A percentile compares a stretch with the other conserved stretches of the same genome.
phyloP scores from a whole-genome alignment of 2,329 filamentous ascomycete genomes.

The Phialemoniopsis sp. region DNA sequence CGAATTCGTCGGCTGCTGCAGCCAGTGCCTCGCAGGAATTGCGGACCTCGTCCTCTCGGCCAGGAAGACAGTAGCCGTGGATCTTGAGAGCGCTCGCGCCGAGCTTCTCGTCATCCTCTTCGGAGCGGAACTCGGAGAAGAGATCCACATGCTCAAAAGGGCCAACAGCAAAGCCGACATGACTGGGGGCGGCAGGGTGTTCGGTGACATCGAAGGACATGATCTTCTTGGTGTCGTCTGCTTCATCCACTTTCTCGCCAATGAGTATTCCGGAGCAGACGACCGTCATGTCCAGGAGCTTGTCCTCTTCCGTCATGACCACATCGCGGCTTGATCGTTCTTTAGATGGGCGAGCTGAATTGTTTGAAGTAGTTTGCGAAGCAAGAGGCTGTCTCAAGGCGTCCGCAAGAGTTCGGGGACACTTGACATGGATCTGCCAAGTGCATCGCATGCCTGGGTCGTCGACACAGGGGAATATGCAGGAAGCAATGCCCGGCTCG shows the following conservation, averaged over 20 bases:
- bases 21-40: slow-evolving; percentile 86
- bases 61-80: slow-evolving; percentile 86
- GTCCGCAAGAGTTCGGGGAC: slow-evolving; percentile 82
- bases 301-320: slow-evolving; percentile 68
- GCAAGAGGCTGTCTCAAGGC: slow-evolving; percentile 49
- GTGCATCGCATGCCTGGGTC: slow-evolving; percentile 71
- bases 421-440: slow-evolving; percentile 87
- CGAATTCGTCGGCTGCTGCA: slow-evolving; percentile 85
- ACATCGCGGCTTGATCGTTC: not conserved
- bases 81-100: slow-evolving; percentile 85
- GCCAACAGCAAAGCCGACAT: slow-evolving; percentile 89
- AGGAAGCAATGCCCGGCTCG: slow-evolving; percentile 74
- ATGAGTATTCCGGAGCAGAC: slow-evolving; percentile 87
- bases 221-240: slow-evolving; percentile 78
- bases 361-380: slow-evolving; percentile 26
- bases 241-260: slow-evolving; percentile 74
- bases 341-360: slow-evolving; percentile 5
- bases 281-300: slow-evolving; percentile 81
- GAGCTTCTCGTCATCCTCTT: slow-evolving; percentile 87
- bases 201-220: slow-evolving; percentile 70
- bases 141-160: slow-evolving; percentile 94
- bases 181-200: slow-evolving; percentile 71
- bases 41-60: slow-evolving; percentile 73
- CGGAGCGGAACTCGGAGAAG: slow-evolving; percentile 77
- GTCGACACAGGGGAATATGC: slow-evolving; percentile 91